Evolutionary conservation across 768 basidiomycete genomes (phyloP).

Genomic region (Naematelia encephala): DNA sequence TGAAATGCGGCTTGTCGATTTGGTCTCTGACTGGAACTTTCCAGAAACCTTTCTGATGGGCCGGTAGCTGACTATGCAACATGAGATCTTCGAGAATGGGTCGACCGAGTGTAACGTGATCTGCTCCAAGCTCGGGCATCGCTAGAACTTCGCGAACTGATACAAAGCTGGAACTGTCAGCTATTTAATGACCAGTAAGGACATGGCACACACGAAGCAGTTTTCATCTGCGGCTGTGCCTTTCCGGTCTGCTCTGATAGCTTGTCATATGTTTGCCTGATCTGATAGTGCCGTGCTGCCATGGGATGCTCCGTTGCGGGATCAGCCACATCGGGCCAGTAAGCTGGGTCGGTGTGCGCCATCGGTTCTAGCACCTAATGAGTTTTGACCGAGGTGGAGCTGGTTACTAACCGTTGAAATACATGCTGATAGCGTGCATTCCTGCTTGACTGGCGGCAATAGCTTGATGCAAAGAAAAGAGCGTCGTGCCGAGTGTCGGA

Average conservation of each 20-base stretch:
- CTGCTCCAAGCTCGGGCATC: conserved; percentile 24
- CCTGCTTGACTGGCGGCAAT: conserved; percentile 58
- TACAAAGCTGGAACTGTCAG: conserved; percentile 16
- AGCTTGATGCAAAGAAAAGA: conserved; percentile 59
- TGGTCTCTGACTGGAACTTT: conserved; percentile 12
- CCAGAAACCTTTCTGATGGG: conserved; percentile 11
- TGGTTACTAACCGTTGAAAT: conserved; percentile 53
- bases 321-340: conserved; percentile 26
- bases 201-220: conserved; percentile 23
- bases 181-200: not conserved
- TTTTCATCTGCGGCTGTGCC: conserved; percentile 30
- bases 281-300: conserved; percentile 20
- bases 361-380: conserved; percentile 28
- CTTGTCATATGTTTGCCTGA: conserved; percentile 19
- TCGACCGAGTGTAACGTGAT: conserved; percentile 20
- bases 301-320: conserved; percentile 24
- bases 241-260: conserved; percentile 25
- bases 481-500: conserved; percentile 57
- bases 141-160: conserved; percentile 21
- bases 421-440: conserved; percentile 58
- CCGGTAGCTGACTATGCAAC: not conserved
- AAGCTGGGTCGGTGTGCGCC: conserved; percentile 19
- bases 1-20: conserved; percentile 10
- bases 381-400: not conserved
- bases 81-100: conserved; percentile 9